phyloP scores from a whole-genome alignment of 495 filamentous ascomycete genomes.

The Hypoxylon rickii region DNA sequence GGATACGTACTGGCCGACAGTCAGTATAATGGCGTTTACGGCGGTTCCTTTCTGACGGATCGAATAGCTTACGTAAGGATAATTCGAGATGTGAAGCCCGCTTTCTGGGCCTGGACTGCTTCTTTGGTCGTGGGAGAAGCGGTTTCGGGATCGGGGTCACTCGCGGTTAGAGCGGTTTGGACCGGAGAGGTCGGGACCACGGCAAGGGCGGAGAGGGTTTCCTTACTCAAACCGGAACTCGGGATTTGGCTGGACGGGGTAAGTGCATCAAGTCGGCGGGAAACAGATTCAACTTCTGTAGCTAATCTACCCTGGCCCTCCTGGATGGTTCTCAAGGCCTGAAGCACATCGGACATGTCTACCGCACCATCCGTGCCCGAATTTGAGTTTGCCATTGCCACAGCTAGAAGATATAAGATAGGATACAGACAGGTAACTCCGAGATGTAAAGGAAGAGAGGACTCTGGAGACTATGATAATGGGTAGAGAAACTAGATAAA shows the following conservation, averaged over 20 bases:
- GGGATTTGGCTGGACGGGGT: slow-evolving; percentile 44
- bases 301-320: slow-evolving; percentile 63
- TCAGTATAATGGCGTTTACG: slow-evolving; percentile 1
- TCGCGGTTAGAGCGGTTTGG: slow-evolving; percentile 17
- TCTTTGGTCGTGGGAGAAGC: slow-evolving; percentile 18
- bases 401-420: slow-evolving; percentile 6
- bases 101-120: slow-evolving; percentile 32
- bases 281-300: slow-evolving; percentile 66
- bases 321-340: slow-evolving; percentile 56
- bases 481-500: slow-evolving; percentile 5
- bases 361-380: slow-evolving; percentile 21
- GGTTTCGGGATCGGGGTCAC: slow-evolving; percentile 25
- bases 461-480: background rate
- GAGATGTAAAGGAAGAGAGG: slow-evolving; percentile 1
- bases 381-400: slow-evolving; percentile 35
- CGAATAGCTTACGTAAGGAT: slow-evolving; percentile 56
- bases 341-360: slow-evolving; percentile 57
- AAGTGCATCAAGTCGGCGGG: slow-evolving; percentile 66
- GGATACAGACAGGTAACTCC: too few species aligned
- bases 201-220: slow-evolving; percentile 17
- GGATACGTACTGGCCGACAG: slow-evolving; percentile 80
- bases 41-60: slow-evolving; percentile 7
- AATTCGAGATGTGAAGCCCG: slow-evolving; percentile 63
- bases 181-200: slow-evolving; percentile 15
- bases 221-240: slow-evolving; percentile 23